phyloP scores from a whole-genome alignment of 768 basidiomycete genomes.

The Tulasnella sp. region DNA sequence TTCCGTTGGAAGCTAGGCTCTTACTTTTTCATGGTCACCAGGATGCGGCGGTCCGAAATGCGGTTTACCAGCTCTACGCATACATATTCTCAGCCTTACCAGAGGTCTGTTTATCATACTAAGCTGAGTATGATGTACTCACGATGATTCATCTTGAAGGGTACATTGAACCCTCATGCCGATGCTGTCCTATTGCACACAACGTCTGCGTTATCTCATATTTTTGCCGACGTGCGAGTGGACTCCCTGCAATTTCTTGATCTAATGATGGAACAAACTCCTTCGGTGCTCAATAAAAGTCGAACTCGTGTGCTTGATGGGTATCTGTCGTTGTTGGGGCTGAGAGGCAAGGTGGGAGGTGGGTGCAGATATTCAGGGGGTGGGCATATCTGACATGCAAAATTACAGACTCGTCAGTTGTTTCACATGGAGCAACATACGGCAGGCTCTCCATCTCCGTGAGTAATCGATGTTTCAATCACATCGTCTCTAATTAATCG shows the following conservation, averaged over 20 bases:
- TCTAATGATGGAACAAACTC: conserved; percentile 70
- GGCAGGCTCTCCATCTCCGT: neutral
- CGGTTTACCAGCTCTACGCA: conserved; percentile 64
- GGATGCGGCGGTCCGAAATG: conserved; percentile 81
- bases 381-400: neutral
- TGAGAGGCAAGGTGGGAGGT: conserved; percentile 50
- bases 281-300: conserved; percentile 65
- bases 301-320: conserved; percentile 73
- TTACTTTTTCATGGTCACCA: conserved; percentile 43
- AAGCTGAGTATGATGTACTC: neutral
- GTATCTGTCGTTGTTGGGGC: conserved; percentile 75
- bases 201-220: conserved; percentile 89
- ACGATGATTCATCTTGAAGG: conserved; percentile 48
- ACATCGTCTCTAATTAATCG: neutral
- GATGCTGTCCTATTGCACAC: conserved; percentile 79
- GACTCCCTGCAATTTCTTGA: conserved; percentile 84
- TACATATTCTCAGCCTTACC: conserved; percentile 75
- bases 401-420: neutral
- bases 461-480: neutral
- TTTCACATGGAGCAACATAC: neutral
- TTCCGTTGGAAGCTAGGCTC: conserved; percentile 13
- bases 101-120: conserved; percentile 48
- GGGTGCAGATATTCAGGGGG: neutral
- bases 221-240: conserved; percentile 92
- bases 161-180: conserved; percentile 72